A percentile compares a stretch with the other conserved stretches of the same genome.
phyloP scores from a whole-genome alignment of 352 stramenopile species.

The Globisporangium emineosum region DNA sequence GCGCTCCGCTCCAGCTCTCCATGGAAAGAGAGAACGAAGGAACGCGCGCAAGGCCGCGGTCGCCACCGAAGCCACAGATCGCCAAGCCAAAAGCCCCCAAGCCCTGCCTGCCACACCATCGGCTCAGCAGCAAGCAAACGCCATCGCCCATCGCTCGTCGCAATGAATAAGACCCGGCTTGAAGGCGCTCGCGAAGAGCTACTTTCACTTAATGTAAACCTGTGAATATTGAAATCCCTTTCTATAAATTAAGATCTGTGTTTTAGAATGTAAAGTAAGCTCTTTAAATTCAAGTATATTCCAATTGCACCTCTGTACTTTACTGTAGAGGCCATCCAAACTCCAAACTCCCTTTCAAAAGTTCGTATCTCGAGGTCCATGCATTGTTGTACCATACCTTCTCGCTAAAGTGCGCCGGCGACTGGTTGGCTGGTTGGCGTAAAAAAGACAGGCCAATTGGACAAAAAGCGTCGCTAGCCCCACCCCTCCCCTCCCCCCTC shows the following conservation, averaged over 20 bases:
- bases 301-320: background rate
- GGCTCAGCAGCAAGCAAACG: background rate
- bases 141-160: constrained; percentile 1
- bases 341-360: background rate
- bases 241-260: too few species aligned
- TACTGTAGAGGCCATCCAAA: background rate
- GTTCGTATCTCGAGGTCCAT: background rate
- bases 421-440: constrained; percentile 13
- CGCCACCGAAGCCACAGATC: background rate
- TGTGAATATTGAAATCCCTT: background rate
- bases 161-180: constrained; percentile 8
- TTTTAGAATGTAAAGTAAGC: too few species aligned
- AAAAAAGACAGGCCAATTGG: constrained; percentile 10
- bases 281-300: too few species aligned
- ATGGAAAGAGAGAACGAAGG: background rate
- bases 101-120: background rate
- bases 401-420: constrained; percentile 19
- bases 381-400: constrained; percentile 1
- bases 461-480: background rate
- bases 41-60: background rate
- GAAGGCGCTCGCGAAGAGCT: background rate
- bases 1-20: background rate
- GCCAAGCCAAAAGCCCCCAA: background rate
- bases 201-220: background rate
- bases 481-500: background rate